These are phyloP conservation scores for Inga laurina DNA, from an alignment of 306 rosid genomes.

Conservation along the genomic window DNA sequence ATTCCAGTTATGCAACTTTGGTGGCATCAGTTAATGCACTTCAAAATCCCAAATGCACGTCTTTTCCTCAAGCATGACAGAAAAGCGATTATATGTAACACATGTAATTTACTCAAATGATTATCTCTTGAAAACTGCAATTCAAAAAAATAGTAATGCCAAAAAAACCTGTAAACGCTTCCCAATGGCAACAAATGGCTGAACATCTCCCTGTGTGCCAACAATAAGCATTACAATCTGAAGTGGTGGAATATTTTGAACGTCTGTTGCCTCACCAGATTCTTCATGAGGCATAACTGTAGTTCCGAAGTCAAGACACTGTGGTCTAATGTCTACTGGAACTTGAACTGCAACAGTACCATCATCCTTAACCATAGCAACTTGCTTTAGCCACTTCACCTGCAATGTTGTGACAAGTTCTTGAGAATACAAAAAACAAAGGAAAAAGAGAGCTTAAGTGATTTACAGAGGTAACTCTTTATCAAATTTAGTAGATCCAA, in stretches of 20 bases:
- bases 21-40: constrained; percentile 8
- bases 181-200: constrained; percentile 93
- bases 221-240: constrained; percentile 95
- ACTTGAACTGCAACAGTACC: constrained; percentile 78
- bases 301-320: constrained; percentile 40
- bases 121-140: constrained; percentile 11
- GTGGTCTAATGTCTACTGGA: constrained; percentile 52
- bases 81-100: constrained; percentile 4
- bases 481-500: constrained; percentile 29
- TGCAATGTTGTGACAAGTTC: constrained; percentile 41
- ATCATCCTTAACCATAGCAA: constrained; percentile 56
- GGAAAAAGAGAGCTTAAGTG: constrained; percentile 9
- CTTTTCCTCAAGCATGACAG: constrained; percentile 26
- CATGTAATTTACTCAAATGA: constrained; percentile 18
- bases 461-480: not conserved
- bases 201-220: constrained; percentile 95
- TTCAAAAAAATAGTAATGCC: constrained; percentile 12
- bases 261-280: constrained; percentile 29
- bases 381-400: constrained; percentile 58
- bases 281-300: constrained; percentile 34
- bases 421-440: not conserved
- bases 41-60: constrained; percentile 11
- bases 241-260: constrained; percentile 51
- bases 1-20: constrained; percentile 5
- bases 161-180: constrained; percentile 74